Evolutionary conservation across 495 filamentous ascomycete species (phyloP), one percentile per base, ranked within the genome.

Genomic region (Letharia lupina): DNA sequence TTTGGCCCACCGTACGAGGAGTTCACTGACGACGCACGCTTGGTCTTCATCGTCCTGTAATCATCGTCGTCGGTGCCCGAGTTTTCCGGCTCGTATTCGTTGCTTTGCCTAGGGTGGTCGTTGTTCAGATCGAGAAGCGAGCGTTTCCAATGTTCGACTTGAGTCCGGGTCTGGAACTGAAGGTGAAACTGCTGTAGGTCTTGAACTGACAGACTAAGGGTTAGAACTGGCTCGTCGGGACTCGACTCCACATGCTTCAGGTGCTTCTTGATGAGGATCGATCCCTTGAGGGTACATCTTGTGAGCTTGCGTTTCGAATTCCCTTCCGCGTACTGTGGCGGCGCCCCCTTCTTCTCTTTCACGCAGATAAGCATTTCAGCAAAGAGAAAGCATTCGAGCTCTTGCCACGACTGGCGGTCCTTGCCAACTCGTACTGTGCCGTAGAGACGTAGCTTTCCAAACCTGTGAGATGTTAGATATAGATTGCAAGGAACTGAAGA

Each of bases 341-440:
- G 80, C 6, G 79, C 68, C 37, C 81, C 75, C 75, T 92, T 95
- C 83, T 96, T 97, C 73, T 98, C 94, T 77, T 97, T 99, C 66
- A 98, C 91, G 74, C 94, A 99, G 69, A 99, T 99, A 62, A 99
- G 91, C 94, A 99, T 99, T 76, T 98, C 94, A 5, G 88, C 89
- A 73, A 98, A 99, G 31, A 99, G 83, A 77, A 90, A 99, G 75
- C 95, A 99, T 74, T 98, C 92, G 62, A 99, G 77, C 73, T 99
- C 95, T 78, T 99, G 94, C 94, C 94, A 99, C 16, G 94, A 93
- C 70, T 94, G 84, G 68, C 91, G 91, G 74, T 99, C 94, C 71
- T 98, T 99, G 69, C 95, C 94, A 31, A 99, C 94, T 63, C 89
- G 87, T 68, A 98, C 87, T 20, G 90, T 93, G 56, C 92, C 94